These are phyloP conservation scores for Pyrenopolyporus hunteri DNA, from an alignment of 495 filamentous ascomycete species.

Conservation along the genomic window DNA sequence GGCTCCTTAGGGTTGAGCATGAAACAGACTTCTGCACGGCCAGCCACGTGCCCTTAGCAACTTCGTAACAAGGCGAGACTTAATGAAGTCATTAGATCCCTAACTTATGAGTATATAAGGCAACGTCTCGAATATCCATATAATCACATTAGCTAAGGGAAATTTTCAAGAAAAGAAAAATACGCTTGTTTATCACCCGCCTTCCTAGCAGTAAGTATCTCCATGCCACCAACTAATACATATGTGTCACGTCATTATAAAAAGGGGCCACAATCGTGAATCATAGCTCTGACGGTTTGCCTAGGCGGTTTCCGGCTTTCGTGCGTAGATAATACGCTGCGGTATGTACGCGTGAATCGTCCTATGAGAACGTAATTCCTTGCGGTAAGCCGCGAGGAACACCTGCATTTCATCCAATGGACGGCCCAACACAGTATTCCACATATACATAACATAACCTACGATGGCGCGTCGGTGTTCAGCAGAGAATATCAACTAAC, in stretches of 20 bases:
- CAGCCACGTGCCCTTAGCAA: too few relatives aligned
- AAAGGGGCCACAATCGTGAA: slow-evolving; percentile 10
- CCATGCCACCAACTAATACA: not conserved
- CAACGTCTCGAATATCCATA: too few relatives aligned
- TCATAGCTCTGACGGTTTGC: not conserved
- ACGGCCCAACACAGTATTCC: slow-evolving; percentile 42
- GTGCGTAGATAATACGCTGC: slow-evolving; percentile 41
- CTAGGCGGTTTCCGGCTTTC: slow-evolving; percentile 38
- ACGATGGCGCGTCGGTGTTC: not conserved
- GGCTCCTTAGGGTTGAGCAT: too few relatives aligned
- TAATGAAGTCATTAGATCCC: too few relatives aligned
- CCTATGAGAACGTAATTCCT: slow-evolving; percentile 28
- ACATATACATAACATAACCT: slow-evolving; percentile 45
- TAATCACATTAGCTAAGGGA: too few relatives aligned
- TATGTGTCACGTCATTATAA: not conserved
- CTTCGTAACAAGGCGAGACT: too few relatives aligned
- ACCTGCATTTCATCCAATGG: slow-evolving; percentile 36
- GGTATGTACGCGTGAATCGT: slow-evolving; percentile 38
- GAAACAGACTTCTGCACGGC: too few relatives aligned
- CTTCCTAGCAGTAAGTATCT: too few relatives aligned
- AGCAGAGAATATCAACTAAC: too few relatives aligned
- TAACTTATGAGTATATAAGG: too few relatives aligned
- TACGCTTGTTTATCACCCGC: too few relatives aligned
- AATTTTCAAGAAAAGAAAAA: too few relatives aligned
- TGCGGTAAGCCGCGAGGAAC: slow-evolving; percentile 35